Evolutionary conservation across 192 early-diverging fungal species (phyloP).

Genomic region (Podila epigama): DNA sequence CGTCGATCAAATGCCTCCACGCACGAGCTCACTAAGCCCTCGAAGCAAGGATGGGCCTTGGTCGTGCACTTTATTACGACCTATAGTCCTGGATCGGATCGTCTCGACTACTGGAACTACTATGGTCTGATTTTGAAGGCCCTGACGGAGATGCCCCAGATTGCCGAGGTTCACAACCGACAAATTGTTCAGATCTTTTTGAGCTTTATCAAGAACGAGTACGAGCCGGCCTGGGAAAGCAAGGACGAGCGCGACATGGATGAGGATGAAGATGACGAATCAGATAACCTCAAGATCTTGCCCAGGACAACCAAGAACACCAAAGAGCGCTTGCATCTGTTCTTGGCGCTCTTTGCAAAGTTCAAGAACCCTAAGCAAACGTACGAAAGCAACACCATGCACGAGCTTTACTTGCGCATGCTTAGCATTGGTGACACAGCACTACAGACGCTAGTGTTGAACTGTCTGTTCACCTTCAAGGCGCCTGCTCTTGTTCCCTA

Average conservation of each 20-base stretch:
- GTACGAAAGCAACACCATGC: slow-evolving; percentile 59
- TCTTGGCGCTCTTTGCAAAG: slow-evolving; percentile 70
- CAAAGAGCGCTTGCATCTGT: slow-evolving; percentile 49
- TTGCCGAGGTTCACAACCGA: slow-evolving; percentile 70
- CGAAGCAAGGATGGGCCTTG: slow-evolving; percentile 32
- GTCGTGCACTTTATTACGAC: slow-evolving; percentile 54
- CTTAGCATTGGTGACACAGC: slow-evolving; percentile 82
- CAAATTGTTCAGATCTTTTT: slow-evolving; percentile 72
- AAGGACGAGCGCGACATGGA: slow-evolving; percentile 49
- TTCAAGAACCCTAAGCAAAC: slow-evolving; percentile 68
- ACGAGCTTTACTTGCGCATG: slow-evolving; percentile 72
- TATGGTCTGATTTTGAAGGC: slow-evolving; percentile 67
- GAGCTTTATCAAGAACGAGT: slow-evolving; percentile 62
- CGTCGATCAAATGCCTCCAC: slow-evolving; percentile 39
- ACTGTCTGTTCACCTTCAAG: slow-evolving; percentile 89
- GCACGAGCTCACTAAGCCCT: slow-evolving; percentile 30
- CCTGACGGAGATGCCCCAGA: slow-evolving; percentile 60
- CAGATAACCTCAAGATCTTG: slow-evolving; percentile 29
- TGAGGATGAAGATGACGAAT: slow-evolving; percentile 53
- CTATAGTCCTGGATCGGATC: slow-evolving; percentile 50
- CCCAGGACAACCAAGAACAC: slow-evolving; percentile 40
- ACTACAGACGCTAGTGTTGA: slow-evolving; percentile 81
- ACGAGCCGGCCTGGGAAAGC: slow-evolving; percentile 48
- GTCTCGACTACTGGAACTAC: slow-evolving; percentile 78
- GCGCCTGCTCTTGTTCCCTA: slow-evolving; percentile 71